Base-by-base conservation (phyloP, 768 basidiomycete genomes). In the Phanerochaete sordida region DNA sequence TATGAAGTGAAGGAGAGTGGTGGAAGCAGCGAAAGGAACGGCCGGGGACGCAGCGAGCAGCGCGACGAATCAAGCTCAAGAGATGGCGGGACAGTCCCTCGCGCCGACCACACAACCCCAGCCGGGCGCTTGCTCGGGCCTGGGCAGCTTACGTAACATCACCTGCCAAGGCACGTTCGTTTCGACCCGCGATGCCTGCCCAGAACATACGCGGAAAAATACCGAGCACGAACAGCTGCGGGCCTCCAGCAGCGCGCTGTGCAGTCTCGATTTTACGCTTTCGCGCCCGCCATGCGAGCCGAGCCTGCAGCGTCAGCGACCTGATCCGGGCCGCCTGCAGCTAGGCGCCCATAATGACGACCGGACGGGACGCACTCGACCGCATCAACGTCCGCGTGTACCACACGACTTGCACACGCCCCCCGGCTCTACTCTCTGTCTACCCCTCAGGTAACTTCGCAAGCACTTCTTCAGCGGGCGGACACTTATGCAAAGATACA, bases 1-100 rank as follows among this genome's bases (percentile, higher is more conserved):
- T 27, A 28, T 8, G 44, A 50, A 6, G 56, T 24, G 39, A 56
- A 53, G 45, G 56, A 63, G 53, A 51, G 60, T 61, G 57, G 58
- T 46, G 46, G 59, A 62, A 45, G 33, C 35, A 56, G 50, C 35
- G 60, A 54, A 35, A 57, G 28, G 30, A 58, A 39, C 28, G 57
- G 27, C 31, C 46, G 33, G 57, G 33, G 21, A 33, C 23, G 53
- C 53, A 54, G 27, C 24, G 54, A 48, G 35, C 43, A 47, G 47
- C 46, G 59, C 62, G 47, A 61, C 55, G 44, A 66, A n/a, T 46
- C 44, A 46, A 46, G 37, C 21, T 39, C 44, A 33, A 43, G 16
- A 24, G 53, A 24, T 33, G 26, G 12, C 5, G 19, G 53, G 31
- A 54, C 19, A 35, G 35, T 37, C 39, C 31, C 24, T 43, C n/a